Evolutionary conservation across 176 grass and related monocot genomes (phyloP).

Genomic region (Cenchrus purpureus): DNA sequence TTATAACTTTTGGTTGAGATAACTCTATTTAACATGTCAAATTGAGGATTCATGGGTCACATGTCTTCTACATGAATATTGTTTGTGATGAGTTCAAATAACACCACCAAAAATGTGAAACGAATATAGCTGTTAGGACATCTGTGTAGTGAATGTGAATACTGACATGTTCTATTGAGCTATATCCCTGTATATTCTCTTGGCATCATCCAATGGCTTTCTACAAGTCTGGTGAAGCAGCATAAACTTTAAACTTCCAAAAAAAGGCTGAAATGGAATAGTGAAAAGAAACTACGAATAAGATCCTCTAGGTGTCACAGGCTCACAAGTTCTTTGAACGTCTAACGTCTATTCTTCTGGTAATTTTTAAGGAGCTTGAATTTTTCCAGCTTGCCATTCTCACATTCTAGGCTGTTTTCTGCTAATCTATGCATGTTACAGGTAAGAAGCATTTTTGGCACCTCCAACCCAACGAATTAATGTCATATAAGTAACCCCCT

Average conservation of each 20-base stretch:
- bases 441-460: conserved; percentile 1
- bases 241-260: neutral
- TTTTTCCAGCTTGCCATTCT: conserved; percentile 13
- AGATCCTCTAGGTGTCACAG: neutral
- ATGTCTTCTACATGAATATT: neutral
- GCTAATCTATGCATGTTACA: neutral
- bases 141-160: neutral
- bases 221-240: conserved; percentile 1
- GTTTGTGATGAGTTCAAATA: neutral
- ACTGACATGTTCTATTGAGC: neutral
- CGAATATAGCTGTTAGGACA: neutral
- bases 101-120: neutral
- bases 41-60: neutral
- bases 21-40: conserved; percentile 12
- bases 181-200: neutral
- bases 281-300: neutral
- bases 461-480: neutral
- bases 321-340: neutral
- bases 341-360: neutral
- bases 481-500: neutral
- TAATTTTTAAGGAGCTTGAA: neutral
- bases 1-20: neutral
- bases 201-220: neutral
- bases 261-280: neutral
- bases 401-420: neutral